Base-by-base conservation (phyloP, 2,329 filamentous ascomycete species). In the Fusarium algeriense region DNA sequence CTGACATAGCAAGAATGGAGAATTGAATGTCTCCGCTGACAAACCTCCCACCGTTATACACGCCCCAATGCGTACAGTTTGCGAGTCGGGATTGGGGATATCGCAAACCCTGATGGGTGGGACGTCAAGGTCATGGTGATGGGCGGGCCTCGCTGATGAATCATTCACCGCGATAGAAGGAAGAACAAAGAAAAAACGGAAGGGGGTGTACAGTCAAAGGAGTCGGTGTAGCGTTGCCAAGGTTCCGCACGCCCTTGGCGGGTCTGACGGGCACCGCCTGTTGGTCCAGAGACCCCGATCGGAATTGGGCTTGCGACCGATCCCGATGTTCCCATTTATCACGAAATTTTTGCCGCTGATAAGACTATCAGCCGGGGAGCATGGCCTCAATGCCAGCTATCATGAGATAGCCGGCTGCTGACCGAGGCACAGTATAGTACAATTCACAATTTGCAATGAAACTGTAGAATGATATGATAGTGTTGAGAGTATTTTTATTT, bases 141-240 rank as follows among this genome's bases (percentile, higher is more conserved):
- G 69, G 32, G 56, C 40, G 49, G 64, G 59, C 54, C 46, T 55
- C 37, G 67, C 67, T 73, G 70, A 73, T 73, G 70, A 73, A 73
- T 73, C 70, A 73, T 69, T 70, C 65, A 41, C 69, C 69, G 41
- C 54, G 35, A 60, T 71, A 54, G 44, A 64, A 67, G 44, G 43
- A 44, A 19, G 14, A 34, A 52, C 41, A 28, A 15, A 20, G 34
- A 50, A 13, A 52, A 28, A 52, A 26, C 7, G 34, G 20, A 48
- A 38, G 41, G 64, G 59, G 46, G 66, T 15, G 43, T 64, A 43
- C 7, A n/a, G 20, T 35, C 30, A 20, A 20, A 14, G 62, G 62
- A 40, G 62, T 65, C 44, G 38, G 43, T 49, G 32, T 65, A 65
- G 60, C 10, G 40, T 37, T 26, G 28, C 40, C 45, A 56, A 40